Percentiles rank a stretch among this genome's conserved stretches.
Evolutionary conservation across 106 monocot species (phyloP).

Genomic region (Dioscorea zingiberensis): DNA sequence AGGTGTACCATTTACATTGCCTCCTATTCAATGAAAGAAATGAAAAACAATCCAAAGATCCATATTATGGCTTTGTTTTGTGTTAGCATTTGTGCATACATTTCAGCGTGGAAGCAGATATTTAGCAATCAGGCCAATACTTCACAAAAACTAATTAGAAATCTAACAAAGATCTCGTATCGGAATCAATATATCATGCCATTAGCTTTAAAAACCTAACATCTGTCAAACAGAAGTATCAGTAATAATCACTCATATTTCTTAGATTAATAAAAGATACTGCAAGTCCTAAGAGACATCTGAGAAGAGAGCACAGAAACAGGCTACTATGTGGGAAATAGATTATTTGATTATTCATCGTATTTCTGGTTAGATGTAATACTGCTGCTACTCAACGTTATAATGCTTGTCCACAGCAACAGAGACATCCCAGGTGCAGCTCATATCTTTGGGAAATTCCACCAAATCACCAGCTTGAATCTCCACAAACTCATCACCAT

Average conservation of each 20-base stretch:
- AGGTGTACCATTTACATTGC: neutral
- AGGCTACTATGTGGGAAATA: neutral
- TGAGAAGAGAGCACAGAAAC: neutral
- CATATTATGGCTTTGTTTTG: neutral
- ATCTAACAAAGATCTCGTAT: too few species aligned
- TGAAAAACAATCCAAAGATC: too few species aligned
- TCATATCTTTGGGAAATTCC: slow-evolving; percentile 74
- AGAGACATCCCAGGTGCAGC: slow-evolving; percentile 60
- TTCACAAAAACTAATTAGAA: too few species aligned
- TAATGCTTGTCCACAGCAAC: slow-evolving; percentile 64
- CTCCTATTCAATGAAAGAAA: too few species aligned
- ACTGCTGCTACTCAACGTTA: slow-evolving; percentile 24
- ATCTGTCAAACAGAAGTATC: neutral
- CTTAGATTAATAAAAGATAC: neutral
- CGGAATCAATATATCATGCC: too few species aligned
- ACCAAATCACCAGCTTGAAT: slow-evolving; percentile 58
- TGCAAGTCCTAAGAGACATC: neutral
- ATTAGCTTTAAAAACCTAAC: too few species aligned
- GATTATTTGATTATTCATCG: neutral
- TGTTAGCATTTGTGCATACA: too few species aligned
- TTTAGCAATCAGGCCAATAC: too few species aligned
- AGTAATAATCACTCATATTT: too few species aligned
- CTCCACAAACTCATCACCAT: slow-evolving; percentile 48
- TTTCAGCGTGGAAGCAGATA: too few species aligned
- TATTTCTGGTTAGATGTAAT: neutral